Percentiles rank a stretch among this genome's conserved stretches.
Evolutionary conservation across 1,284 basidiomycete genomes (phyloP).

Genomic region (Coriolopsis trogii): DNA sequence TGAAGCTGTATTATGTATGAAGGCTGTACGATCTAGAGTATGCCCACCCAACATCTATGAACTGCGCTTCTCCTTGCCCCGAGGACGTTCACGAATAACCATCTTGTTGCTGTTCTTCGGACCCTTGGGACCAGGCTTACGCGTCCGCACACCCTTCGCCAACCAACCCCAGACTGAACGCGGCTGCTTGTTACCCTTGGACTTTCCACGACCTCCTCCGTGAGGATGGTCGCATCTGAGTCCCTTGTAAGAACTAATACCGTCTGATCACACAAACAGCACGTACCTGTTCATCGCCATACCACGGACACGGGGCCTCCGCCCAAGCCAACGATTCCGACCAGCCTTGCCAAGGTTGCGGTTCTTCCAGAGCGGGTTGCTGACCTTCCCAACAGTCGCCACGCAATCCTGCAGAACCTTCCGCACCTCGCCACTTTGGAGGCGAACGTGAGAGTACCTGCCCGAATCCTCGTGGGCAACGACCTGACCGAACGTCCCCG

Average conservation of each 20-base stretch:
- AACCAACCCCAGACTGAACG: slow-evolving; percentile 92
- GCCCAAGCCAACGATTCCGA: slow-evolving; percentile 86
- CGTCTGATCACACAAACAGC: background rate
- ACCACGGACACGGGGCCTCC: slow-evolving; percentile 90
- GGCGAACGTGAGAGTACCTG: slow-evolving; percentile 80
- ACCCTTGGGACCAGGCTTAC: slow-evolving; percentile 86
- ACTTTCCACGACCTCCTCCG: slow-evolving; percentile 98
- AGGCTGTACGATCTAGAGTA: slow-evolving; percentile 17
- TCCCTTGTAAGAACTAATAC: slow-evolving; percentile 1
- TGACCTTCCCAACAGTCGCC: slow-evolving; percentile 91
- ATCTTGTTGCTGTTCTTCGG: slow-evolving; percentile 93
- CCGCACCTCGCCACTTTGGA: slow-evolving; percentile 94
- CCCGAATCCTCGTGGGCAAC: slow-evolving; percentile 73
- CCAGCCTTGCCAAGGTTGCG: slow-evolving; percentile 91
- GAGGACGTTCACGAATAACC: slow-evolving; percentile 87
- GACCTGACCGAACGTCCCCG: slow-evolving; percentile 87
- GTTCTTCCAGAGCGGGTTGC: slow-evolving; percentile 91
- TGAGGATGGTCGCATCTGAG: slow-evolving; percentile 90
- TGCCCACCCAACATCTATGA: slow-evolving; percentile 18
- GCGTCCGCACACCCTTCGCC: slow-evolving; percentile 90
- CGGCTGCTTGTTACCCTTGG: slow-evolving; percentile 94
- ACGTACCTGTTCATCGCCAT: slow-evolving; percentile 96
- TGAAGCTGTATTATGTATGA: slow-evolving; percentile 23
- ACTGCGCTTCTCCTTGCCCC: slow-evolving; percentile 74
- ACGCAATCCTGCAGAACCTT: slow-evolving; percentile 83